Conservation (phyloP, 345 rosid species). For the Lumnitzera racemosa region DNA sequence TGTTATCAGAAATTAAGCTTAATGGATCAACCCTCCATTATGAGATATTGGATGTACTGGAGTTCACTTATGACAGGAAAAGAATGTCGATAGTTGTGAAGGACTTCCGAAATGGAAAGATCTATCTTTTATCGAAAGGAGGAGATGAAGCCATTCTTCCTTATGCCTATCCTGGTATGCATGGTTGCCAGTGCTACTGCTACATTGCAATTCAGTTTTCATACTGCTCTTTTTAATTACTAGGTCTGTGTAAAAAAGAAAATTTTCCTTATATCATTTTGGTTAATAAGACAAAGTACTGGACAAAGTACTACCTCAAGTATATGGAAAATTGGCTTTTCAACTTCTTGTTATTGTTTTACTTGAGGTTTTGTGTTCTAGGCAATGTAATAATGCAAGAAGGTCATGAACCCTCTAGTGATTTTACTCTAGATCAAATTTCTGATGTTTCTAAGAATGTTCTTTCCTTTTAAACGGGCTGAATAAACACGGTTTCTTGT, state of each 20-base stretch:
- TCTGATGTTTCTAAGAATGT: too few relatives aligned
- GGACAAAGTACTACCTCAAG: too few relatives aligned
- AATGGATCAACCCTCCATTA: conserved; percentile 49
- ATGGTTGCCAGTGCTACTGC: conserved; percentile 10
- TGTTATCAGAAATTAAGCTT: conserved; percentile 64
- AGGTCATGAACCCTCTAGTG: too few relatives aligned
- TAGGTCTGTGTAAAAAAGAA: background rate
- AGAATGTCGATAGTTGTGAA: conserved; percentile 90
- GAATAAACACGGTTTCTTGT: too few relatives aligned
- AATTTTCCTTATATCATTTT: too few relatives aligned
- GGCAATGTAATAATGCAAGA: too few relatives aligned
- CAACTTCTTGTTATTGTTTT: too few relatives aligned
- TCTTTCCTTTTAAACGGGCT: too few relatives aligned
- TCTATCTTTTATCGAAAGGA: conserved; percentile 83
- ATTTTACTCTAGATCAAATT: too few relatives aligned
- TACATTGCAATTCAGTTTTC: background rate
- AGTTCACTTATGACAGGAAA: conserved; percentile 96
- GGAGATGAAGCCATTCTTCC: conserved; percentile 98
- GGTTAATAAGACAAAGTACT: too few relatives aligned
- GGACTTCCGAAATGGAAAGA: conserved; percentile 70
- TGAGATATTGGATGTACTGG: conserved; percentile 79
- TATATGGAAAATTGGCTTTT: too few relatives aligned
- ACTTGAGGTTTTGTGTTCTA: too few relatives aligned
- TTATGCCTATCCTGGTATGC: conserved; percentile 55
- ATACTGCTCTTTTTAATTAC: background rate